Base-by-base conservation (phyloP, 305 asterid species). In the Fraxinus baroniana region DNA sequence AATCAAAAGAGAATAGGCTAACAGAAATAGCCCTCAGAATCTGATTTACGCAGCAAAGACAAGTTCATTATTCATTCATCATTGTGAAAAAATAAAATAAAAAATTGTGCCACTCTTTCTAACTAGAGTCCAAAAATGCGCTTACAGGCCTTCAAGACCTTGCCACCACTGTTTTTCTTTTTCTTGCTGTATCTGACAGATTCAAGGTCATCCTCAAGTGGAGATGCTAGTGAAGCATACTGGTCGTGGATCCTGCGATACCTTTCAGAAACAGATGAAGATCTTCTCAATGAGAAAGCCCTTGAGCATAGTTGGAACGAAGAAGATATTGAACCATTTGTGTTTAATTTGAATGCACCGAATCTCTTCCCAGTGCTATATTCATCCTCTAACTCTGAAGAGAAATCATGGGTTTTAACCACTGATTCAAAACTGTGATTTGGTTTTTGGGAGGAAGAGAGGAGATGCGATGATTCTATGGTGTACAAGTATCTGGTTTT, bases 171-270 rank as follows among this genome's bases (percentile, higher is more conserved):
- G 44, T 18, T 77, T n/a, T 76, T 79, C 57, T 81, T 60, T 32
- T 72, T 80, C 77, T 80, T 84, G 80, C 52, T 78, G 10, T 66
- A 26, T 26, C 28, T 26, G 28, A 26, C 28, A 26, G 28, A 26
- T 26, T 26, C 28, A 26, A 26, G 28, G 28, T 26, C 28, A 26
- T 26, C 28, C 28, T 26, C 28, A 26, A 26, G 30, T 3, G 82
- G 72, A 55, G 84, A 78, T 2, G 89, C 79, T 44, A 86, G 74
- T 17, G 74, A 73, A 3, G 60, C 87, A 76, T 57, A 68, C 74
- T 90, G 92, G 77, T 86, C 88, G 74, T 85, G 85, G 62, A 88
- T 89, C 91, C 89, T 86, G 80, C 88, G 81, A 81, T 90, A 88
- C 83, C 85, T 85, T 75, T 89, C 92, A 3, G 88, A 84, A 70